A percentile compares a stretch with the other conserved stretches of the same genome.
phyloP scores from a whole-genome alignment of 2,329 filamentous ascomycete genomes.

The Atkinsonella texensis region DNA sequence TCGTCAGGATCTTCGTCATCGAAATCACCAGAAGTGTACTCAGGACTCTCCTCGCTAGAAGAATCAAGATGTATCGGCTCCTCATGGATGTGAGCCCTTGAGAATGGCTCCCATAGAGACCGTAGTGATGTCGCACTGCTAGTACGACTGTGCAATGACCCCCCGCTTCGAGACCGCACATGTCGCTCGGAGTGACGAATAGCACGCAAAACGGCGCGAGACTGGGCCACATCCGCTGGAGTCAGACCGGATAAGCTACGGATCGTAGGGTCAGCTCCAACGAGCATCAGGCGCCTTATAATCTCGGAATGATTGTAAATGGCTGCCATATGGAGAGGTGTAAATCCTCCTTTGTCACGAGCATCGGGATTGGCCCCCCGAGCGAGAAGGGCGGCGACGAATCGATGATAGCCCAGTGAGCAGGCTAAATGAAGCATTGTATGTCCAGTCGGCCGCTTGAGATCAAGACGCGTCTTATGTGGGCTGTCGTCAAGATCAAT shows the following conservation, averaged over 20 bases:
- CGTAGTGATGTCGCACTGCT: slow-evolving; percentile 56
- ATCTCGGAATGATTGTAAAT: slow-evolving; percentile 67
- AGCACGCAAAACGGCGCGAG: slow-evolving; percentile 49
- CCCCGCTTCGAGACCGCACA: slow-evolving; percentile 53
- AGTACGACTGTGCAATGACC: slow-evolving; percentile 45
- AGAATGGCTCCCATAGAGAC: slow-evolving; percentile 51
- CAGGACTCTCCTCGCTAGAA: slow-evolving; percentile 27
- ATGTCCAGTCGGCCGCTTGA: slow-evolving; percentile 54
- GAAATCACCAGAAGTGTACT: slow-evolving; percentile 34
- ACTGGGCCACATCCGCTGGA: slow-evolving; percentile 58
- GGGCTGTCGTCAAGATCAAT: slow-evolving; percentile 68
- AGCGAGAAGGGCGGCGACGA: slow-evolving; percentile 65
- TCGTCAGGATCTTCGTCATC: slow-evolving; percentile 29
- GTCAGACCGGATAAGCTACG: slow-evolving; percentile 59
- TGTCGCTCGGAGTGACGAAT: slow-evolving; percentile 51
- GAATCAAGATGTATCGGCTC: slow-evolving; percentile 28
- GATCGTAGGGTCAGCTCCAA: slow-evolving; percentile 59
- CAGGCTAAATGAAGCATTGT: slow-evolving; percentile 73
- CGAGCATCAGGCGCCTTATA: slow-evolving; percentile 59
- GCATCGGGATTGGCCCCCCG: slow-evolving; percentile 67
- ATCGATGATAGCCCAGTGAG: slow-evolving; percentile 60
- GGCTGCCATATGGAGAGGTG: slow-evolving; percentile 69
- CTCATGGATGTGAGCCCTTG: slow-evolving; percentile 20
- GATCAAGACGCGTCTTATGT: slow-evolving; percentile 54
- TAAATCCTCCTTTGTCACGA: slow-evolving; percentile 68